A percentile compares a stretch with the other conserved stretches of the same genome.
These are phyloP conservation scores for Bipolaris cookei DNA, from an alignment of 2,329 filamentous ascomycete genomes.

Conservation along the genomic window DNA sequence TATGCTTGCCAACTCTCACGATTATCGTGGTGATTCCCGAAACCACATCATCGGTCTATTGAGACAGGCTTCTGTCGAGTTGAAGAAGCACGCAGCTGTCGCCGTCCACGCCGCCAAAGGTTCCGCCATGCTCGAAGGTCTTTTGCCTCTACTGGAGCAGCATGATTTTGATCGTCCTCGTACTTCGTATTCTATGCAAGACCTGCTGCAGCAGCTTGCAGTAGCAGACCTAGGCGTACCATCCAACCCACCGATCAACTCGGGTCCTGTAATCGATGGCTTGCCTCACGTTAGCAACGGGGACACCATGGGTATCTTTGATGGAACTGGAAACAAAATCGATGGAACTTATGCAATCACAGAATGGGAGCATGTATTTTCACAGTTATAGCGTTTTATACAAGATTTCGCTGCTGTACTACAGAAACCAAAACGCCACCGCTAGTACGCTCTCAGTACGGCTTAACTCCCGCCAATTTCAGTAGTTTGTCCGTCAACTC, in stretches of 20 bases:
- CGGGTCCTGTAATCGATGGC: not conserved
- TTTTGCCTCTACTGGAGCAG: conserved; percentile 9
- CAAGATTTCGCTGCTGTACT: not conserved
- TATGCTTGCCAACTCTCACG: conserved; percentile 14
- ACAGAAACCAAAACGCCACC: not conserved
- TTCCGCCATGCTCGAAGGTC: conserved; percentile 11
- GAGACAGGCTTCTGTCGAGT: conserved; percentile 7
- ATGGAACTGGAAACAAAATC: conserved; percentile 1
- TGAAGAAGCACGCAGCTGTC: conserved; percentile 15
- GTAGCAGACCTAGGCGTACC: not conserved
- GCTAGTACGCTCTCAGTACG: conserved; percentile 1
- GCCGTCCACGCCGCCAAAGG: conserved; percentile 17
- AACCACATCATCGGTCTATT: conserved; percentile 8
- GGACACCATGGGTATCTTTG: conserved; percentile 2
- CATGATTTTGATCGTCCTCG: conserved; percentile 7
- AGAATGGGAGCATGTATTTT: conserved; percentile 12
- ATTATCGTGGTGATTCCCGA: conserved; percentile 10
- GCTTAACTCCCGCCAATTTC: conserved; percentile 23
- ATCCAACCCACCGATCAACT: not conserved
- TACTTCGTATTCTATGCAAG: conserved; percentile 12
- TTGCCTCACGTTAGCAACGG: conserved; percentile 2
- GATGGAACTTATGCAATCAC: conserved; percentile 1
- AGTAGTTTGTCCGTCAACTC: conserved; percentile 25
- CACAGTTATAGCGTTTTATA: conserved; percentile 1
- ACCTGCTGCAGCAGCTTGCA: conserved; percentile 14